A percentile compares a stretch with the other conserved stretches of the same genome.
Conservation (phyloP, 2,329 filamentous ascomycete genomes). For the Penicillium frequentans region DNA sequence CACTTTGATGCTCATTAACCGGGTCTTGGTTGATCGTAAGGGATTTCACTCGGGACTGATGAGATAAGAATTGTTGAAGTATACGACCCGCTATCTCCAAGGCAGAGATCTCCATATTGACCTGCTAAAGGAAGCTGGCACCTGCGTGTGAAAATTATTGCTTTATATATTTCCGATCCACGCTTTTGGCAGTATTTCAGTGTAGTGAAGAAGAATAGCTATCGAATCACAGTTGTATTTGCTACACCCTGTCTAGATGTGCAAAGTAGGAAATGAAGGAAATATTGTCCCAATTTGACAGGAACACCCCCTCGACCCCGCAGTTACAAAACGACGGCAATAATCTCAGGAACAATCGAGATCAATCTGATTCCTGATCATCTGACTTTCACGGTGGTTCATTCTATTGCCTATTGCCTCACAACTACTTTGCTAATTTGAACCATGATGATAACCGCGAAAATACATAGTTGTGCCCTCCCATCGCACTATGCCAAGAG, state of each 20-base stretch:
- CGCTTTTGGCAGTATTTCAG: no score
- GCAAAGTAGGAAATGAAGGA: no score
- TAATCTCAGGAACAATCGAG: background rate
- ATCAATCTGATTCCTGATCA: background rate
- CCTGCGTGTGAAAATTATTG: no score
- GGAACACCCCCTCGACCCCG: background rate
- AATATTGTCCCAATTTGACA: background rate
- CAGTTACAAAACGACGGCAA: background rate
- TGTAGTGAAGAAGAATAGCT: no score
- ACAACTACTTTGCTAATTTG: background rate
- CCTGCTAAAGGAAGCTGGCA: no score
- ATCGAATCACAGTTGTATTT: background rate
- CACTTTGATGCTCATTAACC: no score
- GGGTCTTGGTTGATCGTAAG: no score
- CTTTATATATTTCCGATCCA: no score
- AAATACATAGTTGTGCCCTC: background rate
- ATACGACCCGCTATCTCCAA: no score
- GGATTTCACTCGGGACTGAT: no score
- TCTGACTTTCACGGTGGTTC: background rate
- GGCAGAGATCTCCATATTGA: no score
- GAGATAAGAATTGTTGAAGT: no score
- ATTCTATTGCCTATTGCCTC: background rate
- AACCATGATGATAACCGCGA: background rate
- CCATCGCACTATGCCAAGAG: background rate
- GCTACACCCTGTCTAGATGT: background rate